Evolutionary conservation across 768 basidiomycete species (phyloP), one percentile per base, ranked within the genome.

Genomic region (Coprinopsis cinerea): DNA sequence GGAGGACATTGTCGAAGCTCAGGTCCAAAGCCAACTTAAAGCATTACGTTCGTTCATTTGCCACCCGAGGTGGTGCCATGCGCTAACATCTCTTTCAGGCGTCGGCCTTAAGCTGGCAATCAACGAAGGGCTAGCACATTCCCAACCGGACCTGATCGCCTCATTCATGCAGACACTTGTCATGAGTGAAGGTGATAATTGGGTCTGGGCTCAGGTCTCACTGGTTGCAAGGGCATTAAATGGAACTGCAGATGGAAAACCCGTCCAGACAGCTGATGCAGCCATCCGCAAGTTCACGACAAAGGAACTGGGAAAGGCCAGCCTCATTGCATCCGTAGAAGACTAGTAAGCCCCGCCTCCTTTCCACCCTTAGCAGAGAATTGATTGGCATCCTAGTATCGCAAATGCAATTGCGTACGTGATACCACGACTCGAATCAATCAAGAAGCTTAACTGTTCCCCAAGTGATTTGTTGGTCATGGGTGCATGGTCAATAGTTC

Each of bases 161-260:
- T 92, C 90, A 0, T 97, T 94, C 66, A 71, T 98, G 59, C 94
- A 98, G 68, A 92, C 92, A 14, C 71, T 97, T 28, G 81, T 98
- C 57, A 97, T 97, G 94, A 92, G 88, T 49, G 93, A 96, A 72
- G 94, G 94, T 14, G 89, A 94, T 57, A 77, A 81, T 53, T 96
- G 91, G 89, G 78, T 98, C n/a, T 71, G 72, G 51, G 75, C 81
- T 2, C 81, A 92, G 52, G 77, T 83, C 2, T 74, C 78, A 15
- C 81, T 79, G 40, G 70, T 93, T 47, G 76, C 82, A 0, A 76
- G 84, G 36, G 84, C 90, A 2, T 69, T 96, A 49, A 78, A 80
- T 36, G 72, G 77, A 1, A 85, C 85, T 0, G 76, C 78, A 14
- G 74, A 73, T 45, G 85, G 84, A 1, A 76, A 81, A 55, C 93